These are phyloP conservation scores for Termitomyces sp. DNA, from an alignment of 1,284 basidiomycete species.

Conservation along the genomic window DNA sequence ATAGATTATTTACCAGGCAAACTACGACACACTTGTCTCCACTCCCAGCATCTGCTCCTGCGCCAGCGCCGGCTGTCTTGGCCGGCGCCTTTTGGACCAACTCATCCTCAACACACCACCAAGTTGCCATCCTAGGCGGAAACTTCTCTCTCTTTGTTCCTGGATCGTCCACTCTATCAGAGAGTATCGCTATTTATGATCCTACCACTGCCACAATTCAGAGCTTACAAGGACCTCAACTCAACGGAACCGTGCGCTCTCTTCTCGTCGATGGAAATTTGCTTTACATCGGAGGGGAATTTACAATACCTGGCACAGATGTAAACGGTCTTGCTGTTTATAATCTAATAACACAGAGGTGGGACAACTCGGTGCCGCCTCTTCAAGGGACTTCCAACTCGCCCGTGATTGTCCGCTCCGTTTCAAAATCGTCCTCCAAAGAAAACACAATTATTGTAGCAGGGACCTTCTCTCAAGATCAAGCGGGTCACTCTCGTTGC, in stretches of 20 bases:
- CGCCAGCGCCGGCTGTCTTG: slow-evolving; percentile 75
- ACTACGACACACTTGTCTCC: slow-evolving; percentile 34
- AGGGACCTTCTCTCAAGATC: slow-evolving; percentile 76
- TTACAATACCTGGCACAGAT: slow-evolving; percentile 51
- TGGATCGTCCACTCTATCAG: slow-evolving; percentile 39
- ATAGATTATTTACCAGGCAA: slow-evolving; percentile 52
- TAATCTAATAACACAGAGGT: slow-evolving; percentile 58
- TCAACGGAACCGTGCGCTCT: slow-evolving; percentile 70
- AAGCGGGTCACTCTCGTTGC: slow-evolving; percentile 75
- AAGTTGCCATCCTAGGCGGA: slow-evolving; percentile 81
- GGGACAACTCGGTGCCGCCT: slow-evolving; percentile 56
- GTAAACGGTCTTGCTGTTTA: slow-evolving; percentile 73
- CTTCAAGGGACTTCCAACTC: slow-evolving; percentile 52
- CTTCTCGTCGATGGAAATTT: slow-evolving; percentile 63
- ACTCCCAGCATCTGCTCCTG: slow-evolving; percentile 52
- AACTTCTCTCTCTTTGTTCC: slow-evolving; percentile 72
- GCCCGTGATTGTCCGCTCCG: slow-evolving; percentile 67
- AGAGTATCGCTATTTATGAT: slow-evolving; percentile 76
- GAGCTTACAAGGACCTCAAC: slow-evolving; percentile 54
- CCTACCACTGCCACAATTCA: slow-evolving; percentile 43
- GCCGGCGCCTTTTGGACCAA: slow-evolving; percentile 91
- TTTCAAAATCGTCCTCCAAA: slow-evolving; percentile 62
- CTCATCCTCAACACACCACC: slow-evolving; percentile 55
- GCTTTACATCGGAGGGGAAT: slow-evolving; percentile 80
- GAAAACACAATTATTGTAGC: slow-evolving; percentile 73